Evolutionary conservation across 805 yeast species (phyloP), one percentile per base, ranked within the genome.

Genomic region (Candida golubevii): DNA sequence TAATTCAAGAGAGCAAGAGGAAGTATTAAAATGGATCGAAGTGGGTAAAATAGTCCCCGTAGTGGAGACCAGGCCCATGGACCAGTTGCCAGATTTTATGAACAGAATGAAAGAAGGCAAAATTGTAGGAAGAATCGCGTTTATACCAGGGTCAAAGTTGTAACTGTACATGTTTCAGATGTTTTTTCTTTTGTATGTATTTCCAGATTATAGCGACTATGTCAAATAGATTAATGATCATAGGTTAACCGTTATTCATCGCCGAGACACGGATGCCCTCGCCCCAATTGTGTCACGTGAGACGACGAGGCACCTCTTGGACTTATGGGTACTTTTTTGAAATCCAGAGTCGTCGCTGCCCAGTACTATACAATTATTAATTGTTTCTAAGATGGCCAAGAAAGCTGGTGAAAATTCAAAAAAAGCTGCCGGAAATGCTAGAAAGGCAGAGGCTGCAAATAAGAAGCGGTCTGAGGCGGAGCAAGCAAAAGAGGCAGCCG

Each of bases 381-480:
- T 18, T 18, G 23, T 18, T 18, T 18, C 23, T 18, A 18, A 46
- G 33, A 57, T 57, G 60, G 62, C 58, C 27, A 53, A 52, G 45
- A 55, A 53, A 42, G 49, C 43, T 26, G 78, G 72, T 33, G 80
- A 73, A 50, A 78, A 77, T 65, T 49, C 74, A 29, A 78, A 77
- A 62, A 78, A 78, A 57, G 84, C 75, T 0, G 79, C 79, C 7
- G 85, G 85, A 27, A 78, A 81, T 52, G 85, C 85, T 38, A 73
- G 70, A 48, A 83, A 83, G 65, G 85, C 85, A 1, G 88, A 80
- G 33, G 71, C 73, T 9, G 85, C 86, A 23, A 72, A 67, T 53
- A 72, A 74, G 57, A 82, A 83, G 63, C 67, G 71, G 38, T 74
- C 71, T 33, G 85, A 70, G 10, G 77, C 71, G n/a, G 71, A 64